These are phyloP conservation scores for Peniophora sp. DNA, from an alignment of 1,284 basidiomycete species.

Conservation along the genomic window DNA sequence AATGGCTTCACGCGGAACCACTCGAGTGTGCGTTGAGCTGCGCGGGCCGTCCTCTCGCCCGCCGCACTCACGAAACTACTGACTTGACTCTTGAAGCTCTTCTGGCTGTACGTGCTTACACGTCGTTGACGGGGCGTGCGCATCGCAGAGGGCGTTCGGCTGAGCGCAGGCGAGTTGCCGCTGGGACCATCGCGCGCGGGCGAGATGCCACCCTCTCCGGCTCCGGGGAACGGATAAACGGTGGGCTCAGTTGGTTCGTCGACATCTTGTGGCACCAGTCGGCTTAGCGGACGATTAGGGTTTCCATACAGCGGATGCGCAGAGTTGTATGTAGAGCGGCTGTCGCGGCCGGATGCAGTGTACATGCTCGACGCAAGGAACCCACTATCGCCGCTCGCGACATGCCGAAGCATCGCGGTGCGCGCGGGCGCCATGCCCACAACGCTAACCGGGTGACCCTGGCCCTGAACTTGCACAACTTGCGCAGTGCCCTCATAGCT, in stretches of 20 bases:
- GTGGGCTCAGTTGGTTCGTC: too few relatives aligned
- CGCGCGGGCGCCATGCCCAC: constrained; percentile 5
- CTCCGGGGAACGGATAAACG: constrained; percentile 3
- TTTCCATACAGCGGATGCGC: background rate
- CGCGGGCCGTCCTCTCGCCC: constrained; percentile 16
- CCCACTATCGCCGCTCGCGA: constrained; percentile 2
- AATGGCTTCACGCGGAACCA: constrained; percentile 45
- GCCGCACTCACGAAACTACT: constrained; percentile 38
- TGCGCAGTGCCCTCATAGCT: constrained; percentile 5
- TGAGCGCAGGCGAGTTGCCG: background rate
- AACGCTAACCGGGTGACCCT: constrained; percentile 8
- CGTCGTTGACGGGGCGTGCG: constrained; percentile 14
- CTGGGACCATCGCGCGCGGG: constrained; percentile 6
- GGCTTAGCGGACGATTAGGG: background rate
- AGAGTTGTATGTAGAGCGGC: background rate
- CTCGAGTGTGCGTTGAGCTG: constrained; percentile 26
- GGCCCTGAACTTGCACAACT: background rate
- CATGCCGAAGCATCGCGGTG: constrained; percentile 4
- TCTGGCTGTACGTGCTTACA: constrained; percentile 33
- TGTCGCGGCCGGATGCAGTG: background rate
- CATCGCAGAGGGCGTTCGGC: background rate
- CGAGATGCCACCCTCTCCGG: background rate
- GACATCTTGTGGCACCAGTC: background rate
- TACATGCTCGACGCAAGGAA: background rate
- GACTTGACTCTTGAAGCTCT: constrained; percentile 31